These are phyloP conservation scores for Aspergillus sp. DNA, from an alignment of 2,329 filamentous ascomycete species.

Conservation along the genomic window DNA sequence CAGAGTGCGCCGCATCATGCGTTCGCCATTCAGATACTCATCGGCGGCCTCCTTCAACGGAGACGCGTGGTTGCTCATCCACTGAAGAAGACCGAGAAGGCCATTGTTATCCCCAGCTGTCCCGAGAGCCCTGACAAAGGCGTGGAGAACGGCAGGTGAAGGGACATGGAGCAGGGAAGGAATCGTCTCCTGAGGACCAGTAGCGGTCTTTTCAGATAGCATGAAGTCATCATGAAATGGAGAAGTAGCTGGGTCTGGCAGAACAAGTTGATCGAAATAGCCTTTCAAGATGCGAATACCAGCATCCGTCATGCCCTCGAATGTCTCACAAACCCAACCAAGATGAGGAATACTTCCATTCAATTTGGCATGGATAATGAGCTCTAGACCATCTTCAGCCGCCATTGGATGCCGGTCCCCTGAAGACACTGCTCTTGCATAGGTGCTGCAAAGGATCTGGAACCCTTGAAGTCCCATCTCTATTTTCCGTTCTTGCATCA, in stretches of 20 bases:
- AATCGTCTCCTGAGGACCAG: slow-evolving; percentile 14
- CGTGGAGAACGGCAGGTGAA: slow-evolving; percentile 33
- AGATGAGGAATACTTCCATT: slow-evolving; percentile 4
- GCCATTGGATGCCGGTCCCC: slow-evolving; percentile 21
- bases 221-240: slow-evolving; percentile 15
- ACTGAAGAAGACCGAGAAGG: slow-evolving; percentile 34
- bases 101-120: slow-evolving; percentile 33
- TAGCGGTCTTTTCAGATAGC: slow-evolving; percentile 5
- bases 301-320: slow-evolving; percentile 24
- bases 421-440: slow-evolving; percentile 29
- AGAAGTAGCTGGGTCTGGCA: slow-evolving; percentile 18
- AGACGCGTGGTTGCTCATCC: slow-evolving; percentile 33
- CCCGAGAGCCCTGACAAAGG: slow-evolving; percentile 37
- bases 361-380: slow-evolving; percentile 16
- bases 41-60: slow-evolving; percentile 29
- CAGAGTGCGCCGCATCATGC: slow-evolving; percentile 34
- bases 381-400: slow-evolving; percentile 19
- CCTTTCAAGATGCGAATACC: slow-evolving; percentile 28
- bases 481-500: slow-evolving; percentile 28
- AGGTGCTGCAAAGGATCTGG: slow-evolving; percentile 28
- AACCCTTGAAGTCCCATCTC: slow-evolving; percentile 28
- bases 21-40: slow-evolving; percentile 30
- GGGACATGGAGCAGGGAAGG: slow-evolving; percentile 31
- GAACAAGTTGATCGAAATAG: slow-evolving; percentile 30
- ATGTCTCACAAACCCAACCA: slow-evolving; percentile 3